phyloP scores from a whole-genome alignment of 202 grass and related monocot species.

The Eragrostis tef region DNA sequence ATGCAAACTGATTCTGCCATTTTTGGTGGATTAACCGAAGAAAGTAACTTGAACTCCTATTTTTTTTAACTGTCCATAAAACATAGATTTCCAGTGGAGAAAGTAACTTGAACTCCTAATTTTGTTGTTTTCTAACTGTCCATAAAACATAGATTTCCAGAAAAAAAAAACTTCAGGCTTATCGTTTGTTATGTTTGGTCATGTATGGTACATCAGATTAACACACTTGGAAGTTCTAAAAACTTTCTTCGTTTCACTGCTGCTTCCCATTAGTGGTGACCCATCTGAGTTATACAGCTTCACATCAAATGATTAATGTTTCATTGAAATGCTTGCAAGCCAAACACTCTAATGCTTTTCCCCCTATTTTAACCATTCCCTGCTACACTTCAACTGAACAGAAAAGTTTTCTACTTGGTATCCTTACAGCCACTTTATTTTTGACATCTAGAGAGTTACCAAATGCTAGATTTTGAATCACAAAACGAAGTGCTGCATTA shows the following conservation, averaged over 20 bases:
- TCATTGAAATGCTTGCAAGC: not conserved
- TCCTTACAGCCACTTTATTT: not conserved
- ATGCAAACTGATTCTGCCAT: constrained; percentile 15
- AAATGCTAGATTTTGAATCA: constrained; percentile 15
- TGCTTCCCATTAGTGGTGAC: not conserved
- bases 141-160: not conserved
- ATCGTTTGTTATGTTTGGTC: not conserved
- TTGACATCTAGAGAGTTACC: not conserved
- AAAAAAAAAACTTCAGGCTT: not conserved
- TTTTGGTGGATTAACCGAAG: constrained; percentile 18
- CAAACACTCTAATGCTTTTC: not conserved
- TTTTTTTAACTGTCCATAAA: constrained; percentile 7
- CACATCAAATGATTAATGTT: not conserved
- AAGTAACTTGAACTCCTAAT: too few relatives aligned
- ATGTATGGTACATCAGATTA: not conserved
- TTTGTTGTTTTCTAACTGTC: not conserved
- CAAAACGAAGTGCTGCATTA: not conserved
- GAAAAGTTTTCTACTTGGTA: not conserved
- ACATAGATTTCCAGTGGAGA: not conserved
- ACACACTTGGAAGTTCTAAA: not conserved
- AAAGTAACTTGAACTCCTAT: not conserved
- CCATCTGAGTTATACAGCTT: not conserved
- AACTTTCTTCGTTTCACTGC: not conserved
- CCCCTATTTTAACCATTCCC: not conserved
- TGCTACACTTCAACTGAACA: not conserved